These are phyloP conservation scores for Penicillium waksmanii DNA, from an alignment of 495 filamentous ascomycete species.

Conservation along the genomic window DNA sequence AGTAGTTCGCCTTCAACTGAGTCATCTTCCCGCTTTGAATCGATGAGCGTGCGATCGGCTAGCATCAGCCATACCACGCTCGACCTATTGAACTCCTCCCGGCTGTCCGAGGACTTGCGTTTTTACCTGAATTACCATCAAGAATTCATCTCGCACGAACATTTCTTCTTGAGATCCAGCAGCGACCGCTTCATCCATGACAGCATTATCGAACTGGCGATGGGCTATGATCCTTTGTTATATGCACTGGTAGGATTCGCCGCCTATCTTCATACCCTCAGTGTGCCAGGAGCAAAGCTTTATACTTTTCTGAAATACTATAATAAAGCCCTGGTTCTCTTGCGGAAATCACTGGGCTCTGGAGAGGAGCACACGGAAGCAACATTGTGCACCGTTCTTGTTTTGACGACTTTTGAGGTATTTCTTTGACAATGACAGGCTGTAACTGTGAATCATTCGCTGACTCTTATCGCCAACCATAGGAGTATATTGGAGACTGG, in stretches of 20 bases:
- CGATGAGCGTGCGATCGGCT: conserved; percentile 37
- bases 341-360: conserved; percentile 71
- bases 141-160: conserved; percentile 73
- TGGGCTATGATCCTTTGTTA: conserved; percentile 79
- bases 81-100: conserved; percentile 41
- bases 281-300: conserved; percentile 67
- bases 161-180: conserved; percentile 77
- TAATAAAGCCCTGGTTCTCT: conserved; percentile 77
- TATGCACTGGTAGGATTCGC: conserved; percentile 91
- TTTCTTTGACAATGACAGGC: conserved; percentile 11
- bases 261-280: conserved; percentile 81
- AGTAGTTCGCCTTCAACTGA: conserved; percentile 53
- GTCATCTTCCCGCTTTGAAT: conserved; percentile 39
- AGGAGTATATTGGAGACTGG: conserved; percentile 97
- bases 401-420: conserved; percentile 94
- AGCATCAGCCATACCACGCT: conserved; percentile 35
- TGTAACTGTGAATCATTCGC: conserved; percentile 2
- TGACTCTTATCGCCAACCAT: conserved; percentile 3
- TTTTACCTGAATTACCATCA: conserved; percentile 80
- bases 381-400: conserved; percentile 87
- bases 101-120: conserved; percentile 67
- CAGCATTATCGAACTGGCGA: conserved; percentile 69
- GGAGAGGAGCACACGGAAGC: conserved; percentile 70
- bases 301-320: conserved; percentile 87
- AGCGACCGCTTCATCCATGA: conserved; percentile 71